Percentiles rank a stretch among this genome's conserved stretches.
Evolutionary conservation across 2,329 filamentous ascomycete genomes (phyloP).

Genomic region (Arthrobotrys musiformis): DNA sequence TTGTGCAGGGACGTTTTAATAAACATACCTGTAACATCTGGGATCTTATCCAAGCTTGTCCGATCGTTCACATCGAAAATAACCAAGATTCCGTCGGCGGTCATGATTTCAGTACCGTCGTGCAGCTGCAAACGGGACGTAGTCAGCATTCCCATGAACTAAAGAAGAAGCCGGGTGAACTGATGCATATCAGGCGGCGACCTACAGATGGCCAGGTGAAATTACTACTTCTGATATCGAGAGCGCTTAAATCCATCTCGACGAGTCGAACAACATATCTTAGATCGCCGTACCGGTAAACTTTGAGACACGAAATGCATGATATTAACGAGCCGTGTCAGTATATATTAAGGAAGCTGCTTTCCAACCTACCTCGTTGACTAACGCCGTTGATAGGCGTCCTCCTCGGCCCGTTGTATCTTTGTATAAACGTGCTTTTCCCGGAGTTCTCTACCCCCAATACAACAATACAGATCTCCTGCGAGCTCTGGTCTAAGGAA

Average conservation of each 20-base stretch:
- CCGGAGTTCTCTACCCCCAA: conserved; percentile 75
- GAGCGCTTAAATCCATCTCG: conserved; percentile 74
- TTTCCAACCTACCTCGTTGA: conserved; percentile 36
- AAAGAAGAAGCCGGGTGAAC: conserved; percentile 33
- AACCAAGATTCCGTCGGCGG: conserved; percentile 83
- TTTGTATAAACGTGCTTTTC: conserved; percentile 76
- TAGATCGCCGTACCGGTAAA: conserved; percentile 46
- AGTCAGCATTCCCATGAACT: conserved; percentile 58
- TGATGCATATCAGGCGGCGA: conserved; percentile 55
- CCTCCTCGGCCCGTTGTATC: conserved; percentile 58
- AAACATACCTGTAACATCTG: conserved; percentile 80
- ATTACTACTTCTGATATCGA: conserved; percentile 70
- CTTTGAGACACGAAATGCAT: background rate
- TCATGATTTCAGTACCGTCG: conserved; percentile 55
- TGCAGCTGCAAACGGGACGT: conserved; percentile 59
- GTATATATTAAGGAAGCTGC: background rate
- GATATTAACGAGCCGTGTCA: conserved; percentile 10
- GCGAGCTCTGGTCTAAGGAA: conserved; percentile 50
- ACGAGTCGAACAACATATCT: conserved; percentile 68
- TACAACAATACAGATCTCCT: conserved; percentile 68
- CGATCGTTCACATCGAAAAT: conserved; percentile 87
- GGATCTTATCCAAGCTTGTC: conserved; percentile 78
- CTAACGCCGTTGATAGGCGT: conserved; percentile 55
- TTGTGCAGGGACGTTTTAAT: conserved; percentile 41
- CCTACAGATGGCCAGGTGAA: conserved; percentile 65